These are phyloP conservation scores for Fusarium sp. DNA, from an alignment of 2,329 filamentous ascomycete genomes.

Conservation along the genomic window DNA sequence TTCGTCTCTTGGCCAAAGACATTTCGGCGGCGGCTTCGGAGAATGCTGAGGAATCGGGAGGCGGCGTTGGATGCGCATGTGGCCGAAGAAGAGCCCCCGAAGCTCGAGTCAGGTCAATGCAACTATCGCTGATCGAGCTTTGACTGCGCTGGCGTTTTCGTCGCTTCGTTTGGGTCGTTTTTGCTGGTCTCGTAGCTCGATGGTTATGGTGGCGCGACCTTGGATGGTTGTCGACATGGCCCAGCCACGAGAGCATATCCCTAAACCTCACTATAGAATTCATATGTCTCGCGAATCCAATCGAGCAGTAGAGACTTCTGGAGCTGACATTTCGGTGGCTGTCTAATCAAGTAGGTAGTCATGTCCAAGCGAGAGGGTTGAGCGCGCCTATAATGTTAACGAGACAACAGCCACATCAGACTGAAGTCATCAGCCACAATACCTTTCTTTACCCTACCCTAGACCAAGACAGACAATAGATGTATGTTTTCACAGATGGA, in stretches of 20 bases:
- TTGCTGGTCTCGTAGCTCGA: not conserved
- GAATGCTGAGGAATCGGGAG: not conserved
- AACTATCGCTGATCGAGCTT: not conserved
- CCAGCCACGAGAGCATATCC: not conserved
- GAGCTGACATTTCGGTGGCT: not conserved
- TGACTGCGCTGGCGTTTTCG: not conserved
- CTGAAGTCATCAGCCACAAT: not conserved
- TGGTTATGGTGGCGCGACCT: not conserved
- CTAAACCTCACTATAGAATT: not conserved
- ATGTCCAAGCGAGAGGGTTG: not conserved
- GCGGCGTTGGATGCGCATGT: not conserved
- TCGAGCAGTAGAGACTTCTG: rapidly evolving
- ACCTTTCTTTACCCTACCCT: constrained; percentile 1
- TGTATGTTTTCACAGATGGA: too few species aligned
- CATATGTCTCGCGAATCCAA: rapidly evolving
- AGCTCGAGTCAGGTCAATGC: too few species aligned
- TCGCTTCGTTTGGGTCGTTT: not conserved
- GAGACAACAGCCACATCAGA: not conserved
- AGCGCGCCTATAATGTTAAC: not conserved
- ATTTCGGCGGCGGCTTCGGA: not conserved
- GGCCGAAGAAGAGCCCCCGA: rapidly evolving
- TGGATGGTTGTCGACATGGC: not conserved
- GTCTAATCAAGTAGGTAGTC: not conserved
- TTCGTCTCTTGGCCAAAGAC: not conserved
- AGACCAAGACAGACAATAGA: not conserved